These are phyloP conservation scores for Musa beccarii DNA, from an alignment of 176 grass and related monocot species.

Conservation along the genomic window DNA sequence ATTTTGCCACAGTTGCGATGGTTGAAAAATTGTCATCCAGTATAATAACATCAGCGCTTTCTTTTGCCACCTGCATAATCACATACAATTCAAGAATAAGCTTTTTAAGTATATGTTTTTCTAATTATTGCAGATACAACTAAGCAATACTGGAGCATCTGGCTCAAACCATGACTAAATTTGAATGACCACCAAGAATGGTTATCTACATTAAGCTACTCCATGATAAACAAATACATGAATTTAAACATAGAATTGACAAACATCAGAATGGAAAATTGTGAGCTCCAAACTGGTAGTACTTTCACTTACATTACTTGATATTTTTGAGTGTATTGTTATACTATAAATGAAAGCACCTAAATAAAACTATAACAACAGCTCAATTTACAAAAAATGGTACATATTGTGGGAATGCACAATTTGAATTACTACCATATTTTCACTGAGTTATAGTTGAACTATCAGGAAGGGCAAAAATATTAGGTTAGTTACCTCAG, in stretches of 20 bases:
- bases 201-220: background rate
- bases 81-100: background rate
- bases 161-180: background rate
- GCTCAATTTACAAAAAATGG: too few relatives aligned
- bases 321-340: background rate
- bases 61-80: conserved; percentile 67
- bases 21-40: conserved; percentile 91
- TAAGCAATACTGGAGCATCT: background rate
- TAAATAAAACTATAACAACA: too few relatives aligned
- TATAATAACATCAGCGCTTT: conserved; percentile 88
- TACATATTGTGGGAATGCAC: background rate
- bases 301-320: background rate
- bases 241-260: background rate
- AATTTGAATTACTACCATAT: background rate
- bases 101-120: background rate
- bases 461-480: background rate
- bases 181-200: background rate
- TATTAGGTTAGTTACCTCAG: conserved; percentile 41
- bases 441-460: background rate
- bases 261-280: background rate
- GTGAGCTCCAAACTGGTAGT: background rate
- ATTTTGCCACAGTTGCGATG: conserved; percentile 79
- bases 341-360: background rate
- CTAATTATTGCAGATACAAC: background rate
- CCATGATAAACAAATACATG: background rate